These are phyloP conservation scores for Vigna mungo DNA, from an alignment of 306 rosid genomes.

Conservation along the genomic window DNA sequence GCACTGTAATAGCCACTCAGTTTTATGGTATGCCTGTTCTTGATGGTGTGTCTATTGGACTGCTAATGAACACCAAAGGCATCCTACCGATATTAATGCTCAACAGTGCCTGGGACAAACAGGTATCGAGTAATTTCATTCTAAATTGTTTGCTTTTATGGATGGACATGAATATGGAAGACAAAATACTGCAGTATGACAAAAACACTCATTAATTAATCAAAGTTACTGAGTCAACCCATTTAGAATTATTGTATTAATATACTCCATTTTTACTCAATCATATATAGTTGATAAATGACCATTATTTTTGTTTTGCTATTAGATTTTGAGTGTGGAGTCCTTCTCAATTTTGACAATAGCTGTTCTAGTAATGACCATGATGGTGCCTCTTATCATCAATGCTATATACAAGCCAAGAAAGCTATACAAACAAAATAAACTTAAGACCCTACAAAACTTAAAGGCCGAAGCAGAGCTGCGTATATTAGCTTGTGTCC, in stretches of 20 bases:
- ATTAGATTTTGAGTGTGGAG: conserved; percentile 48
- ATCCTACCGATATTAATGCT: conserved; percentile 49
- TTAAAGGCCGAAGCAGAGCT: conserved; percentile 40
- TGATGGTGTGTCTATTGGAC: conserved; percentile 52
- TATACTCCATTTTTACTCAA: background rate
- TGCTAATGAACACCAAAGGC: conserved; percentile 59
- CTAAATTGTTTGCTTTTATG: background rate
- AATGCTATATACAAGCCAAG: conserved; percentile 52
- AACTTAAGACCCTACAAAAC: conserved; percentile 48
- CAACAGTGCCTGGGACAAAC: conserved; percentile 44
- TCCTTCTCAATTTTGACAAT: conserved; percentile 35
- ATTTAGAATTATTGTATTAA: background rate
- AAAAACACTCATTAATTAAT: too few species aligned
- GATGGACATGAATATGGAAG: background rate
- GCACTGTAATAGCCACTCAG: conserved; percentile 40
- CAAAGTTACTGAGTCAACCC: background rate
- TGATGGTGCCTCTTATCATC: conserved; percentile 32
- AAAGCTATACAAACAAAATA: conserved; percentile 31
- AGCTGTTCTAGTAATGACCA: conserved; percentile 42
- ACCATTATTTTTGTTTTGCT: background rate
- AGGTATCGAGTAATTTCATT: conserved; percentile 37
- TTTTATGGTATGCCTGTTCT: conserved; percentile 40
- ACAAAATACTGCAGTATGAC: background rate
- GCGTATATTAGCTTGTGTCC: conserved; percentile 46
- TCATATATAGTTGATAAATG: background rate